Base-by-base conservation (phyloP, 352 stramenopile genomes). In the Phytophthora citrophthora region DNA sequence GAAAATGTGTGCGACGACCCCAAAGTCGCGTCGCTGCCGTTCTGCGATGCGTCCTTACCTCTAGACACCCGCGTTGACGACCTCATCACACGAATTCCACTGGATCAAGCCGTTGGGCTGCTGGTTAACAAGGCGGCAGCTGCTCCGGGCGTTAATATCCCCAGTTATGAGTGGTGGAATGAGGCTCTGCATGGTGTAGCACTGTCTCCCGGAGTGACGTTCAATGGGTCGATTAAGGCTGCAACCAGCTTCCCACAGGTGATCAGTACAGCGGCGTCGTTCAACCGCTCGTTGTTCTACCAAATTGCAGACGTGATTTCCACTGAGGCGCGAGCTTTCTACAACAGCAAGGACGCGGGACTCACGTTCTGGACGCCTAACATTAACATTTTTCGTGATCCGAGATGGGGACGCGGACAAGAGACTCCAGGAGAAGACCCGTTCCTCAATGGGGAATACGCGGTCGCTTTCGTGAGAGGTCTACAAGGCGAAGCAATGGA, bases 281-380 rank as follows among this genome's bases (percentile, higher is more conserved):
- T 97, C 66, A 97, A 98, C 61, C 74, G 76, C n/a, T 82, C 85
- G 38, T 68, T 98, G 2, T 97, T 93, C 55, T 75, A 83, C 39
- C 53, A 61, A 12, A 71, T 97, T n/a, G 94, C 79, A 20, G 58
- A 68, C 34, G 91, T 66, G 3, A 96, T 98, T 53, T 79, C 77
- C n/a, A 93, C 71, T 0, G 91, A 98, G 76, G 86, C 82, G 2
- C 61, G 67, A 27, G 88, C 84, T 0, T 93, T 97, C 29, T 92
- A 93, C 62, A 96, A 96, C 51, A 66, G 54, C 5, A 83, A 74
- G 27, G 74, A 88, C 41, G 72, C 78, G 20, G 92, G 92, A n/a
- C 52, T 98, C 34, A 97, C 88, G 10, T 97, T 87, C 64, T 98
- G 88, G 84, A 90, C 84, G n/a, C 95, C 95, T 20, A 98, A 97